phyloP scores from a whole-genome alignment of 2,329 filamentous ascomycete genomes.

The Chaetothyriales sp. region DNA sequence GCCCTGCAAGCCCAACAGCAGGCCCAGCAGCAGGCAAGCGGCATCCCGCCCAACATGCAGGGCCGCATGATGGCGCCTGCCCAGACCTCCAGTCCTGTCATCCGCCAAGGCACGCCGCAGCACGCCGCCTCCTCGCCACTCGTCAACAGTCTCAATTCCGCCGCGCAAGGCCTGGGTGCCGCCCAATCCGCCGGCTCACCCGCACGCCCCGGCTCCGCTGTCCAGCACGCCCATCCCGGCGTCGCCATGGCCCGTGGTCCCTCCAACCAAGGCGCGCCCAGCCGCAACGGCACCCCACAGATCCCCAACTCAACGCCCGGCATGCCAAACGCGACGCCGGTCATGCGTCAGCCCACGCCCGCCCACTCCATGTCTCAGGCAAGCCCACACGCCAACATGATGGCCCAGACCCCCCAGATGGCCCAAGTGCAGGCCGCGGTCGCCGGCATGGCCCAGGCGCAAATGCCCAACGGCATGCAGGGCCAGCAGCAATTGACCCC shows the following conservation, averaged over 20 bases:
- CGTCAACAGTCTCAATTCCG: constrained; percentile 20
- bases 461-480: constrained; percentile 24
- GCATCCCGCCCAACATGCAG: constrained; percentile 30
- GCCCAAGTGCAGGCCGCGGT: constrained; percentile 20
- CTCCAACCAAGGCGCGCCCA: constrained; percentile 32
- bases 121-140: constrained; percentile 33
- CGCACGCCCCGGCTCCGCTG: constrained; percentile 30
- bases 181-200: constrained; percentile 35
- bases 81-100: constrained; percentile 34
- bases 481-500: constrained; percentile 17
- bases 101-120: constrained; percentile 33
- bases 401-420: constrained; percentile 33
- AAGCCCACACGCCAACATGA: constrained; percentile 30
- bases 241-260: constrained; percentile 32
- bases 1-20: constrained; percentile 17
- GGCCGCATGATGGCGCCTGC: constrained; percentile 24
- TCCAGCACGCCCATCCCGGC: constrained; percentile 35
- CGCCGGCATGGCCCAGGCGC: constrained; percentile 26
- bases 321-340: constrained; percentile 34
- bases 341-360: constrained; percentile 35
- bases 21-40: constrained; percentile 34
- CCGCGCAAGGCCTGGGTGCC: constrained; percentile 27
- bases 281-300: constrained; percentile 35
- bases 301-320: constrained; percentile 34
- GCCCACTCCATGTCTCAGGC: constrained; percentile 34